Percentiles rank a stretch among this genome's conserved stretches.
Evolutionary conservation across 208 protist species (phyloP).

Genomic region (Phytomonas francai): DNA sequence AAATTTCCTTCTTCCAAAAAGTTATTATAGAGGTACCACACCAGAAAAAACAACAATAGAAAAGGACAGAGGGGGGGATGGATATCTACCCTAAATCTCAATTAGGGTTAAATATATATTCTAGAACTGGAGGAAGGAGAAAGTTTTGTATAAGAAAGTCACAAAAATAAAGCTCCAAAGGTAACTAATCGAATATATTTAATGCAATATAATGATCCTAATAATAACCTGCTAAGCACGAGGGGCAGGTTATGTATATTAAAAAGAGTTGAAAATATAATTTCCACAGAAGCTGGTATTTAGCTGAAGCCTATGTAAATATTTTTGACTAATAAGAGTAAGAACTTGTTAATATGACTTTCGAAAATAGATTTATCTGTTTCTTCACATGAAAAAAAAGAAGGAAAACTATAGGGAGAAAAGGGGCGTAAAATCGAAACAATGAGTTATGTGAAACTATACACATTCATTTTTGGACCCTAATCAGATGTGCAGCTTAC

Average conservation of each 20-base stretch:
- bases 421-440: slow-evolving; percentile 4
- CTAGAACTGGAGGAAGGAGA: not conserved
- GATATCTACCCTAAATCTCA: not conserved
- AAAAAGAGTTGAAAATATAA: not conserved
- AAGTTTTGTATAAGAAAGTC: not conserved
- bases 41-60: slow-evolving; percentile 1
- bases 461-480: not conserved
- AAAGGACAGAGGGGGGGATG: slow-evolving; percentile 7
- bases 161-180: not conserved
- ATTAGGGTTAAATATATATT: not conserved
- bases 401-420: not conserved
- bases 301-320: not conserved
- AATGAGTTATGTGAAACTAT: not conserved
- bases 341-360: not conserved
- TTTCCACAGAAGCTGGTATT: not conserved
- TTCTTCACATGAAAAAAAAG: not conserved
- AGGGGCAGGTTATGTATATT: not conserved
- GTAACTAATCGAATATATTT: not conserved
- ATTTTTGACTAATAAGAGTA: not conserved
- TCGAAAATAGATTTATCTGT: not conserved
- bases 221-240: not conserved
- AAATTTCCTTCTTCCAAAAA: slow-evolving; percentile 2
- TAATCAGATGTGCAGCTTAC: not conserved
- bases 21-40: not conserved
- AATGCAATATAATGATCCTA: not conserved